Conservation (phyloP, 2,329 filamentous ascomycete genomes). For the Plectosphaerella plurivora region DNA sequence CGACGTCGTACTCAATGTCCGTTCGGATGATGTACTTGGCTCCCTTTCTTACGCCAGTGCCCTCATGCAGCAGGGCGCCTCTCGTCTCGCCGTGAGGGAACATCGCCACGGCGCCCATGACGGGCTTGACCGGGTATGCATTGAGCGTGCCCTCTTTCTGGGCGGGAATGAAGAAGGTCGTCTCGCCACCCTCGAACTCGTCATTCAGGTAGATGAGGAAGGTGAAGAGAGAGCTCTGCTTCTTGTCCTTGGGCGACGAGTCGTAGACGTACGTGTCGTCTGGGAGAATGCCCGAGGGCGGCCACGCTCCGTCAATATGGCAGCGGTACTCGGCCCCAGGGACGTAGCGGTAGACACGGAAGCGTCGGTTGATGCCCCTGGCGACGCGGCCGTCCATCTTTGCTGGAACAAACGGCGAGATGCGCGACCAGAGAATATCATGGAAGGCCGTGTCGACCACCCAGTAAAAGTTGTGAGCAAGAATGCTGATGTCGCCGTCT, state of each 20-base stretch:
- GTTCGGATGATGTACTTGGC: slow-evolving; percentile 67
- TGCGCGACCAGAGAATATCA: slow-evolving; percentile 57
- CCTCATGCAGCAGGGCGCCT: slow-evolving; percentile 64
- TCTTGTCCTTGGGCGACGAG: slow-evolving; percentile 51
- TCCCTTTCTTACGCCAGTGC: slow-evolving; percentile 63
- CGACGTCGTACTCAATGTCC: slow-evolving; percentile 67
- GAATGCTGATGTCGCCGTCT: slow-evolving; percentile 59
- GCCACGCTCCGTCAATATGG: slow-evolving; percentile 71
- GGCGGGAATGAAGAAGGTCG: slow-evolving; percentile 65
- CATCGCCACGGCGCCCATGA: slow-evolving; percentile 64
- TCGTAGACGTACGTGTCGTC: slow-evolving; percentile 63
- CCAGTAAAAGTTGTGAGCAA: slow-evolving; percentile 74
- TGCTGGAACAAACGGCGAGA: slow-evolving; percentile 52
- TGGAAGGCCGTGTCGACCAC: slow-evolving; percentile 60
- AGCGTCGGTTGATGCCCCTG: slow-evolving; percentile 63
- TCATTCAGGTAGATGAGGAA: slow-evolving; percentile 68
- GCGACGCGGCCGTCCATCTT: slow-evolving; percentile 51
- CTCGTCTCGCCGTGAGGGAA: slow-evolving; percentile 67
- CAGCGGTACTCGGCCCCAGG: slow-evolving; percentile 68
- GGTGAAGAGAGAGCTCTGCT: slow-evolving; percentile 64
- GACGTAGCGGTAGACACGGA: slow-evolving; percentile 69
- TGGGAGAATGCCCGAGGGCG: slow-evolving; percentile 59
- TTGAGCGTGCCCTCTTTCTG: slow-evolving; percentile 61
- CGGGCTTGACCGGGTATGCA: slow-evolving; percentile 63
- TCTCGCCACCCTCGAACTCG: slow-evolving; percentile 68